Conservation (phyloP, 2,329 filamentous ascomycete genomes). For the Calcarisporium arbuscula region DNA sequence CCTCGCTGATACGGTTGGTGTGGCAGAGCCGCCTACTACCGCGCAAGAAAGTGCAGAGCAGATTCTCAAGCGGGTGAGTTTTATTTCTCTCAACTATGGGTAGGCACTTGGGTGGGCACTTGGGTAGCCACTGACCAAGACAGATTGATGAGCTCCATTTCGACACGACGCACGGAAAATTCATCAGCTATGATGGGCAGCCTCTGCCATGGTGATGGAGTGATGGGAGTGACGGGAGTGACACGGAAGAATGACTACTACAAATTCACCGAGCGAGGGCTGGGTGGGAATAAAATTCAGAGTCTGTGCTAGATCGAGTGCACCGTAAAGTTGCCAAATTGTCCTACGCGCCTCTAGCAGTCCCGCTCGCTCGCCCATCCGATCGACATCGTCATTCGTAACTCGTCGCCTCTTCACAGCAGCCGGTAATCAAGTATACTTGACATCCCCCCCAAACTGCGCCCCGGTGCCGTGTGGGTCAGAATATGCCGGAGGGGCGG, state of each 20-base stretch:
- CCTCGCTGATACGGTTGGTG: conserved; percentile 7
- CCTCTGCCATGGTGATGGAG: conserved; percentile 11
- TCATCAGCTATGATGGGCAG: conserved; percentile 7
- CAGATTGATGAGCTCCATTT: conserved; percentile 9
- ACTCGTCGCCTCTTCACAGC: too few species aligned
- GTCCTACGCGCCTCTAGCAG: too few species aligned
- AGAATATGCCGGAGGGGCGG: background rate
- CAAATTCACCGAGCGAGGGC: too few species aligned
- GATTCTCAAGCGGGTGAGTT: conserved; percentile 9
- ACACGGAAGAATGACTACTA: too few species aligned
- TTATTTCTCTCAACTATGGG: background rate
- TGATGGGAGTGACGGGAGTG: too few species aligned
- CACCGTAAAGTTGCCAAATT: too few species aligned
- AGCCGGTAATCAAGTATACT: conserved; percentile 9
- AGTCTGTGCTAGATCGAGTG: too few species aligned
- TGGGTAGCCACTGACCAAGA: background rate
- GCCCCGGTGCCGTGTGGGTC: background rate
- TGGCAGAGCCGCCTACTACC: conserved; percentile 7
- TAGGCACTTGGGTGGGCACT: background rate
- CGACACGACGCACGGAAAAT: conserved; percentile 12
- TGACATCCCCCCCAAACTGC: conserved; percentile 7
- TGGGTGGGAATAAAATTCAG: too few species aligned
- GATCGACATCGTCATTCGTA: too few species aligned
- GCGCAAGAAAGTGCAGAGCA: conserved; percentile 6
- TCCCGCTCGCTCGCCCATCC: too few species aligned